phyloP scores from a whole-genome alignment of 371 early-diverging fungal species.

The Fennellomyces sp. region DNA sequence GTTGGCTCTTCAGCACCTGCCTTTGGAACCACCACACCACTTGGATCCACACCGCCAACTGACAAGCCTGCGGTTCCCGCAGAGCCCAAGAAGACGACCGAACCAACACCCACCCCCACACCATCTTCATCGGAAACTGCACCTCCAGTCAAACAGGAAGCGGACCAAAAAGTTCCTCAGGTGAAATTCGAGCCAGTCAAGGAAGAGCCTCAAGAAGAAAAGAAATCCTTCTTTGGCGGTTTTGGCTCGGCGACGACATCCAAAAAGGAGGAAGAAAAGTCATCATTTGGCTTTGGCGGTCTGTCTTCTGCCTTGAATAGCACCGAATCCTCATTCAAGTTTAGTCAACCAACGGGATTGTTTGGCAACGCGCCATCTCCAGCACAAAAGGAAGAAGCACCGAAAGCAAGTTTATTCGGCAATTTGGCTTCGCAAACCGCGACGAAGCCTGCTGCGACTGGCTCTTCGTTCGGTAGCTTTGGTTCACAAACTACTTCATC shows the following conservation, averaged over 20 bases:
- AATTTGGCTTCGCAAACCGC: background rate
- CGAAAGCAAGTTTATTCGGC: background rate
- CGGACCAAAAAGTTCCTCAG: background rate
- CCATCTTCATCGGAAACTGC: background rate
- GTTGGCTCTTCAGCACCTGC: background rate
- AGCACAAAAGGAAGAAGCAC: background rate
- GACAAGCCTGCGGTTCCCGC: background rate
- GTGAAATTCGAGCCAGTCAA: background rate
- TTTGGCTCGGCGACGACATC: slow-evolving; percentile 2
- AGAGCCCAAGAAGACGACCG: background rate
- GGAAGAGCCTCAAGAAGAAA: background rate
- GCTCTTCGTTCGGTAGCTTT: background rate
- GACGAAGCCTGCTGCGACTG: background rate
- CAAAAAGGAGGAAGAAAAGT: background rate
- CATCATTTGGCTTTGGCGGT: slow-evolving; percentile 7
- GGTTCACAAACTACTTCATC: too few species aligned
- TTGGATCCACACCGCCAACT: background rate
- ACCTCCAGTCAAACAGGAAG: background rate
- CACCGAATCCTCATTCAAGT: background rate
- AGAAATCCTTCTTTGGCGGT: background rate
- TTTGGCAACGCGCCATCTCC: background rate
- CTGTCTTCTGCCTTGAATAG: background rate
- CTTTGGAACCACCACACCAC: slow-evolving; percentile 5
- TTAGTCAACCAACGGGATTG: background rate
- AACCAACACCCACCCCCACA: background rate